These are phyloP conservation scores for Petrea volubilis DNA, from an alignment of 257 asterid species.

Conservation along the genomic window DNA sequence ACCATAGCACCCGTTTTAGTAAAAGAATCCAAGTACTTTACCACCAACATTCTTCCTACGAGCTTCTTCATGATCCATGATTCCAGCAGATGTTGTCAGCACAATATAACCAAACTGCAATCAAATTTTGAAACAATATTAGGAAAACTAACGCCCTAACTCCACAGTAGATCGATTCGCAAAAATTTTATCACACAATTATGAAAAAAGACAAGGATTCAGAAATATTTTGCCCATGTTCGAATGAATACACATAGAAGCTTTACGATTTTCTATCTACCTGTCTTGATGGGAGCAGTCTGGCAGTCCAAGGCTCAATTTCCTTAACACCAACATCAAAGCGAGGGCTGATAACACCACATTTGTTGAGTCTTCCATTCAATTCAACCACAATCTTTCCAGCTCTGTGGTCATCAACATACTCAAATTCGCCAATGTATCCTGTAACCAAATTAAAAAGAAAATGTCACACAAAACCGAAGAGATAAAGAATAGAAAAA, in stretches of 20 bases:
- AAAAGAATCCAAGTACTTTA: conserved; percentile 38
- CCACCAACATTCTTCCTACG: conserved; percentile 36
- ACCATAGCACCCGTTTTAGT: not conserved
- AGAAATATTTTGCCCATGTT: no score
- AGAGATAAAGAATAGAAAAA: not conserved
- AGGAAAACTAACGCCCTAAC: not conserved
- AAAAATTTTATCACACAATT: not conserved
- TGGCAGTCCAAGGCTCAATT: conserved; percentile 36
- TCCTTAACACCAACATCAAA: conserved; percentile 42
- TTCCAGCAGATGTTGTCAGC: conserved; percentile 38
- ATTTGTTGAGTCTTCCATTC: conserved; percentile 39
- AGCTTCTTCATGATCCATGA: conserved; percentile 41
- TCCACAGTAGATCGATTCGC: not conserved
- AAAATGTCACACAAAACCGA: not conserved
- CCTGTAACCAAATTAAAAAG: conserved; percentile 9
- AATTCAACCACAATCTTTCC: conserved; percentile 36
- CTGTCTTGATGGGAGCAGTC: conserved; percentile 40
- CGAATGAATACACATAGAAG: no score
- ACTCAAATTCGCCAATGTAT: conserved; percentile 36
- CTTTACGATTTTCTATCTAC: not conserved
- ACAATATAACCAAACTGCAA: conserved; percentile 40
- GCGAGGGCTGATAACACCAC: conserved; percentile 37
- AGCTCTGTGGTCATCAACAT: conserved; percentile 29
- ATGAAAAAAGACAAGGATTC: not conserved
- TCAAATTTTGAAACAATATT: not conserved